Conservation (phyloP, 139 green algal genomes). For the Ettlia oleoabundans region DNA sequence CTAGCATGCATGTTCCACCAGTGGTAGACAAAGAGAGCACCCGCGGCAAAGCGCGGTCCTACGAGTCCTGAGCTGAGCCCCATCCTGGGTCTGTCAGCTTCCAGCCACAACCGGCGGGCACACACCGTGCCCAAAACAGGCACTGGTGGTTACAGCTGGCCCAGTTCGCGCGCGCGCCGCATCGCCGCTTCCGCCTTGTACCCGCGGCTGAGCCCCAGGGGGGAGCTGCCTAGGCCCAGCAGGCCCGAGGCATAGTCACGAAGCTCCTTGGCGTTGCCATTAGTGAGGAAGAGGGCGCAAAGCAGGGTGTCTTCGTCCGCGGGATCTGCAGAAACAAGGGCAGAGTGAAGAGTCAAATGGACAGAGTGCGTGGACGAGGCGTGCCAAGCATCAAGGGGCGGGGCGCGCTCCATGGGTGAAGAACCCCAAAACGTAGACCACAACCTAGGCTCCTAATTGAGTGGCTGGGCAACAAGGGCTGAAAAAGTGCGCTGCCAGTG, state of each 20-base stretch:
- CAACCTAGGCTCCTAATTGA: too few relatives aligned
- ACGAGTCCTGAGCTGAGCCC: too few relatives aligned
- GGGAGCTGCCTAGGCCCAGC: not conserved
- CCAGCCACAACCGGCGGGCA: too few relatives aligned
- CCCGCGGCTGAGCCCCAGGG: conserved; percentile 1
- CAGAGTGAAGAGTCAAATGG: not conserved
- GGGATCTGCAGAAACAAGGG: not conserved
- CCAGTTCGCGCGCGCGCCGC: not conserved
- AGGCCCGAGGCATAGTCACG: conserved; percentile 7
- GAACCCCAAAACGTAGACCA: too few relatives aligned
- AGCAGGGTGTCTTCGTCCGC: not conserved
- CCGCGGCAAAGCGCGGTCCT: too few relatives aligned
- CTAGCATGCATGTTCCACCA: too few relatives aligned
- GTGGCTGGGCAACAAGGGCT: too few relatives aligned
- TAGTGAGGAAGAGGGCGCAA: conserved; percentile 24
- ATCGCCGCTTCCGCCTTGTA: conserved; percentile 15
- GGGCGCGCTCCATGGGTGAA: not conserved
- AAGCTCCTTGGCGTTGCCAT: conserved; percentile 49
- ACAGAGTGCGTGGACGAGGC: not conserved
- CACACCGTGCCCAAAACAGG: too few relatives aligned
- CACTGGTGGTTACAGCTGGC: too few relatives aligned
- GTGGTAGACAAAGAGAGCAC: too few relatives aligned
- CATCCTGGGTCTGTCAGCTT: too few relatives aligned
- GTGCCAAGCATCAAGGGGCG: not conserved
- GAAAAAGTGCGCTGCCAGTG: too few relatives aligned